Base-by-base conservation (phyloP, 768 basidiomycete genomes). In the Omphalotus guepiniiformis region DNA sequence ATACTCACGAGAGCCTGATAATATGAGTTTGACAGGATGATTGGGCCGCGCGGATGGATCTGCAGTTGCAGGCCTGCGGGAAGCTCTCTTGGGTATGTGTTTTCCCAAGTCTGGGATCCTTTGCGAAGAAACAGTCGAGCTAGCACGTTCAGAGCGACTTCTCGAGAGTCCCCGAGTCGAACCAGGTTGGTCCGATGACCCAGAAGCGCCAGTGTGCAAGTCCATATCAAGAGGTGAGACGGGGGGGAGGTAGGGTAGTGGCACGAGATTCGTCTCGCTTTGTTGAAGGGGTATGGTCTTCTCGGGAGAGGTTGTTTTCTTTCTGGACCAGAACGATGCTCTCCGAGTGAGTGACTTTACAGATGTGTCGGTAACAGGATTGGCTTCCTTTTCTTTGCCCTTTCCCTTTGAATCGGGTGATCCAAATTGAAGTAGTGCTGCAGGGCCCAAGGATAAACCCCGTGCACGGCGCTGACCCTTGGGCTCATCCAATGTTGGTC, bases 271-370 rank as follows among this genome's bases (percentile, higher is more conserved):
- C 15, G 30, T 30, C 26, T 47, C 37, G 16, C 38, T 47, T 39
- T 34, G 27, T 26, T 36, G 44, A 47, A 38, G 28, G 5, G 38
- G 25, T 12, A 29, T 34, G n/a, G 30, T 28, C 9, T 36, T 12
- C 3, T 53, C 39, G 16, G 51, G 51, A 6, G 62, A 58, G 19
- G 60, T 53, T 13, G 62, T 51, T 49, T 77, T 72, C 63, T 71
- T 81, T 49, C 78, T 75, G 8, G 66, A 69, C 84, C 85, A 88
- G 56, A 87, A 86, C 5, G 86, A 88, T 8, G 79, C 57, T 59
- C 79, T 80, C 42, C 83, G 77, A 9, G 73, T 63, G 26, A 83
- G 52, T 3, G 70, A 56, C 32, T 72, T 76, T 6, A 72, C 61
- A 16, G 64, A 51, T 5, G 60, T n/a, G 43, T 59, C 62, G 4